Base-by-base conservation (phyloP, 345 rosid genomes). In the Gossypium sturtianum region DNA sequence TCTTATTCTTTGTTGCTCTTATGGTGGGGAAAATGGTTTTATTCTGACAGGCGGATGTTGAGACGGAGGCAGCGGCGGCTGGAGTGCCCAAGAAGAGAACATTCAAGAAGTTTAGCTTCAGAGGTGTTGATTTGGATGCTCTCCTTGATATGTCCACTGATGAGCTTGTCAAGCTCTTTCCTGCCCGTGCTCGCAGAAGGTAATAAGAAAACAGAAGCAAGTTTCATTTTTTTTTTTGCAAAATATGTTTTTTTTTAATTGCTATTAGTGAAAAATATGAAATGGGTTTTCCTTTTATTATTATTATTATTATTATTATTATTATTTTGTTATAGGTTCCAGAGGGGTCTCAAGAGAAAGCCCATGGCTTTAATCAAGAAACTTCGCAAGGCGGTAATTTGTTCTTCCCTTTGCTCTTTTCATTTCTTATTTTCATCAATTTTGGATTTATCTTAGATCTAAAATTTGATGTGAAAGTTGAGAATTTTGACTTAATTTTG, bases 121-220 rank as follows among this genome's bases (percentile, higher is more conserved):
- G 83, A 80, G 97, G 97, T 38, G 97, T 91, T 0, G 97, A 91
- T 87, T 82, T 91, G 77, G 97, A 91, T 78, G 90, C 93, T 61
- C 90, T 94, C 67, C 88, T 94, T 19, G 98, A 94, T 75, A 94
- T 94, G 97, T 87, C 94, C 61, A 90, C 97, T 4, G 98, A 94
- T 70, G 97, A 94, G 54, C 97, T 94, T 66, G 98, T 92, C 48
- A 88, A 92, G 89, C 95, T 94, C 83, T 92, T 94, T 85, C 70
- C 71, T n/a, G 83, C 98, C 34, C 92, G 98, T 62, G 90, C 93
- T 80, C 97, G 98, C 82, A 89, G 98, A 89, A 94, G 98, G 98
- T 89, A 47, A 25, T 45, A 38, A 20, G n/a, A 44, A 29, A 16
- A 72, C 17, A 58, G 8, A n/a, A 17, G 8, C 2, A 1, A 9